These are phyloP conservation scores for Karstenula rhodostoma DNA, from an alignment of 2,329 filamentous ascomycete species.

Conservation along the genomic window DNA sequence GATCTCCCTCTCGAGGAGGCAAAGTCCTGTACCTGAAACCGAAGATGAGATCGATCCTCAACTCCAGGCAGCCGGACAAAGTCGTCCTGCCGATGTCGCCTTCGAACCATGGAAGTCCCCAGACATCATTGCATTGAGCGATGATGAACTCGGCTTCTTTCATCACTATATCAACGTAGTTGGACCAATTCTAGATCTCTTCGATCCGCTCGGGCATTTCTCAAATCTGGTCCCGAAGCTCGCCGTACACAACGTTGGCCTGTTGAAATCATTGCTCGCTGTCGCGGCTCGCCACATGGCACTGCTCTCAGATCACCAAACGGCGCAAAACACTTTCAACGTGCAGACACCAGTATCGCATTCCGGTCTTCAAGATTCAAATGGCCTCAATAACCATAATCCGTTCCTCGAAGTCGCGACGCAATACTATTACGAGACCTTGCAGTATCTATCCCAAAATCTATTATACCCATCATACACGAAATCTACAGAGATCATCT, in stretches of 20 bases:
- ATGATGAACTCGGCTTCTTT: constrained; percentile 51
- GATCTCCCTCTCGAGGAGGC: constrained; percentile 33
- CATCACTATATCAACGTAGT: constrained; percentile 50
- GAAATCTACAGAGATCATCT: constrained; percentile 65
- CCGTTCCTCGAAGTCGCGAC: constrained; percentile 51
- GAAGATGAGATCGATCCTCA: constrained; percentile 24
- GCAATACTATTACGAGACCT: constrained; percentile 69
- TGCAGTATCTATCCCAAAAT: constrained; percentile 68
- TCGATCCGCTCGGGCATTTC: constrained; percentile 53
- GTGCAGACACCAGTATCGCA: constrained; percentile 32
- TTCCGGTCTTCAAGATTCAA: constrained; percentile 14
- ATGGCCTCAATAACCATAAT: constrained; percentile 33
- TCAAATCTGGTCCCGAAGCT: constrained; percentile 43
- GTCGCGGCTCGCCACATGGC: constrained; percentile 63
- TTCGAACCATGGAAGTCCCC: constrained; percentile 37
- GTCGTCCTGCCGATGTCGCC: constrained; percentile 12
- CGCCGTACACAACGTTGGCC: constrained; percentile 62
- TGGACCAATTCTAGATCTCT: constrained; percentile 54
- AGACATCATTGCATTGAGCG: constrained; percentile 37
- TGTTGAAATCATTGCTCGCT: constrained; percentile 66
- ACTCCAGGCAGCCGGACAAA: constrained; percentile 18
- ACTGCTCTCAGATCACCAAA: constrained; percentile 44
- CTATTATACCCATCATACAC: constrained; percentile 67
- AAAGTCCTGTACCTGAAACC: constrained; percentile 33
- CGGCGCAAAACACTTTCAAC: constrained; percentile 34